Percentiles rank a stretch among this genome's conserved stretches.
Conservation (phyloP, 2,329 filamentous ascomycete species). For the Kalmusia sp. region DNA sequence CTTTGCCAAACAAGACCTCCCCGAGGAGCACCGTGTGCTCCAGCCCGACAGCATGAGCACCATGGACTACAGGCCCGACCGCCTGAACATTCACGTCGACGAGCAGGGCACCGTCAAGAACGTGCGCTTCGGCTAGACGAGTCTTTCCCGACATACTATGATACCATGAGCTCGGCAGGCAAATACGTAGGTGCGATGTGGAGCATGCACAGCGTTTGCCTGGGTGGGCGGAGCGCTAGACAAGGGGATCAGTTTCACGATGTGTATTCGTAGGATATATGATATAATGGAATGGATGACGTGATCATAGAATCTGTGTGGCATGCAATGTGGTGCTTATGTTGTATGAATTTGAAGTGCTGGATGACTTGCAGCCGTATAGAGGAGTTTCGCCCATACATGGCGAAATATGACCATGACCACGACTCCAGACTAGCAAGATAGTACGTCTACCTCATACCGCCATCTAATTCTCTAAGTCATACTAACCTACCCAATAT, state of each 20-base stretch:
- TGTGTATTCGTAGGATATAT: slow-evolving; percentile 3
- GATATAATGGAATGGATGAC: slow-evolving; percentile 6
- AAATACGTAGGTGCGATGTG: too few relatives aligned
- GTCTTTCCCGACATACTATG: not conserved
- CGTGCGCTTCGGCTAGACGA: slow-evolving; percentile 52
- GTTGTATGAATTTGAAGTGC: too few relatives aligned
- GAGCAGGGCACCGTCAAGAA: slow-evolving; percentile 58
- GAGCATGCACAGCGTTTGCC: not conserved
- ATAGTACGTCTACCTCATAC: too few relatives aligned
- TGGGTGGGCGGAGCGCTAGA: too few relatives aligned
- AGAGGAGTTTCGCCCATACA: too few relatives aligned
- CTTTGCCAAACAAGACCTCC: slow-evolving; percentile 58
- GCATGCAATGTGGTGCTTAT: too few relatives aligned
- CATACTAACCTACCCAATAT: too few relatives aligned
- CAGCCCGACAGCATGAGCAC: slow-evolving; percentile 55
- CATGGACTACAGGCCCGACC: slow-evolving; percentile 56
- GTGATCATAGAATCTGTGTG: too few relatives aligned
- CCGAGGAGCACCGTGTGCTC: slow-evolving; percentile 55
- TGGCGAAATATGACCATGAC: too few relatives aligned
- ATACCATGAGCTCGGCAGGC: not conserved
- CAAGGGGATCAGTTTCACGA: not conserved
- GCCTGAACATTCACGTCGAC: slow-evolving; percentile 58
- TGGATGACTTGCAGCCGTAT: too few relatives aligned
- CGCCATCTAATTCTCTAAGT: too few relatives aligned
- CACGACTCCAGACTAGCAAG: too few relatives aligned